These are phyloP conservation scores for Calycina herbarum DNA, from an alignment of 2,329 filamentous ascomycete genomes.

Conservation along the genomic window DNA sequence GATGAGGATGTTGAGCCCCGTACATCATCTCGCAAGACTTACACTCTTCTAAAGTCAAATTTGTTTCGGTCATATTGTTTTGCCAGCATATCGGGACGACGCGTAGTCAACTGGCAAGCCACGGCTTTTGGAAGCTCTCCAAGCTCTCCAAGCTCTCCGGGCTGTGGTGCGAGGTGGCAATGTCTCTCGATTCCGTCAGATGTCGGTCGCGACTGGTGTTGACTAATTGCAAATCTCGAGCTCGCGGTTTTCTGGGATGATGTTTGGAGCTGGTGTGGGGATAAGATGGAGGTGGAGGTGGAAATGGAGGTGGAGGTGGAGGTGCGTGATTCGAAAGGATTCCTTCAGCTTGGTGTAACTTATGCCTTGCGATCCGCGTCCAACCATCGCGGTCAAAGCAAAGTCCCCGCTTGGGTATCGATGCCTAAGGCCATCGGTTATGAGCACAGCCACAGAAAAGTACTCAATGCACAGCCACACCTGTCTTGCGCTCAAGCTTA, in stretches of 20 bases:
- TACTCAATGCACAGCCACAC: not conserved
- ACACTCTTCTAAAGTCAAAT: conserved; percentile 91
- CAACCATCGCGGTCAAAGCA: not conserved
- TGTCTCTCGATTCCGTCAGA: not conserved
- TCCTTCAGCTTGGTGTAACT: conserved; percentile 7
- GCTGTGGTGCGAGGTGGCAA: not conserved
- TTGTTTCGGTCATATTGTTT: conserved; percentile 70
- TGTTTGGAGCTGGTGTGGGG: not conserved
- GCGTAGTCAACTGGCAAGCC: conserved; percentile 6
- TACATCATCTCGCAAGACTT: conserved; percentile 37
- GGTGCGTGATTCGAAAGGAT: not conserved
- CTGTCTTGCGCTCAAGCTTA: not conserved
- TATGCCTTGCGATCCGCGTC: not conserved
- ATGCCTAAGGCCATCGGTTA: not conserved
- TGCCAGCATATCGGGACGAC: conserved; percentile 57
- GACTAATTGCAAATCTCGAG: not conserved
- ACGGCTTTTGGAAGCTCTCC: conserved; percentile 8
- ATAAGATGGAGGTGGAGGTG: conserved; percentile 1
- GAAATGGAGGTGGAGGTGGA: not conserved
- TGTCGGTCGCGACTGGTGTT: conserved; percentile 3
- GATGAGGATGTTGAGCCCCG: too few relatives aligned
- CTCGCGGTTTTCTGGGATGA: not conserved
- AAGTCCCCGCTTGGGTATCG: not conserved
- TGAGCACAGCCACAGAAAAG: not conserved
- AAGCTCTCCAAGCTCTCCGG: not conserved